Evolutionary conservation across 2,329 filamentous ascomycete species (phyloP).

Genomic region (Nannizziopsis arthrosporioides): DNA sequence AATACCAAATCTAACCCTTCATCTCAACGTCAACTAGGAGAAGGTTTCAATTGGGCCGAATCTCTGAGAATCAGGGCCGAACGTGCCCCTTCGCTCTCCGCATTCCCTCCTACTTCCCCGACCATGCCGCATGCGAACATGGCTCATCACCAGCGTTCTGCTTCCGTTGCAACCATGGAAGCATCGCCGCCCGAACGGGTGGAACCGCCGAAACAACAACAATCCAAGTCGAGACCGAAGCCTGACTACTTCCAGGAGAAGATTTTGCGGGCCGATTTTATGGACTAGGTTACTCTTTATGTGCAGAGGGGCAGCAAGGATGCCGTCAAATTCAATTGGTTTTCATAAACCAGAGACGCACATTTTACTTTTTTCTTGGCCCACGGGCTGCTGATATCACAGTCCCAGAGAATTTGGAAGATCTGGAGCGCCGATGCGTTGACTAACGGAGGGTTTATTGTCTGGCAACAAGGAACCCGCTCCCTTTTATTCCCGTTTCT

Average conservation of each 20-base stretch:
- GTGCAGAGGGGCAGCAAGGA: not conserved
- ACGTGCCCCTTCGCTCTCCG: conserved; percentile 48
- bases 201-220: conserved; percentile 19
- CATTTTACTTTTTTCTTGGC: conserved; percentile 1
- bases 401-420: not conserved
- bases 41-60: conserved; percentile 95
- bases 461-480: not conserved
- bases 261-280: conserved; percentile 95
- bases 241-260: conserved; percentile 94
- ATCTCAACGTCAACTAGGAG: conserved; percentile 50
- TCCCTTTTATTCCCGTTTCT: not conserved
- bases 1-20: conserved; percentile 34
- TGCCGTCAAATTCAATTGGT: conserved; percentile 17
- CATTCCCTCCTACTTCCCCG: conserved; percentile 10
- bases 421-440: not conserved
- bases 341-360: not conserved
- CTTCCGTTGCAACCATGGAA: conserved; percentile 44
- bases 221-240: conserved; percentile 49
- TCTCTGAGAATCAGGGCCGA: conserved; percentile 86
- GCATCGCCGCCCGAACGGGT: conserved; percentile 21
- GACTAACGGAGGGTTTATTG: not conserved
- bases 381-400: not conserved
- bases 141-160: conserved; percentile 27
- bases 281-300: conserved; percentile 52
- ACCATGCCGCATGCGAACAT: conserved; percentile 14